Evolutionary conservation across 805 yeast genomes (phyloP), one percentile per base, ranked within the genome.

Genomic region (Wickerhamiella galacta): DNA sequence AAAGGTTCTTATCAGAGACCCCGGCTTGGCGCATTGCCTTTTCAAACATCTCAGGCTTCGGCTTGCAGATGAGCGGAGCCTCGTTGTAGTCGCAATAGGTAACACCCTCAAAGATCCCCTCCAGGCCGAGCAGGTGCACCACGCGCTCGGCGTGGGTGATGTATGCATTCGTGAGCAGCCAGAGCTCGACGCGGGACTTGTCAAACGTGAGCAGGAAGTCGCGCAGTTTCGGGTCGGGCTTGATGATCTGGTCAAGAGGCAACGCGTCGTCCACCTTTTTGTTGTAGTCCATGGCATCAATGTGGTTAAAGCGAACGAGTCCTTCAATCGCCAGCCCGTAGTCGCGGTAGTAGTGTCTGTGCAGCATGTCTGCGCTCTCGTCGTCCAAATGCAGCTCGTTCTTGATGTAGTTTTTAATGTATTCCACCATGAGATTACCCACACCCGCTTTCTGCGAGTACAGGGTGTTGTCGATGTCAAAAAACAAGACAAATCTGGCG

Each of bases 241-340:
- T 53, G 35, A 87, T 61, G n/a, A 83, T 75, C 32, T 68, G 60
- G 38, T 81, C 85, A 47, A 87, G 63, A 6, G 95, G 95, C 30
- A 87, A 61, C 1, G 95, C 74, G 51, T 87, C 98, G 56, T 87
- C 98, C 11, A 87, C 96, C 44, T 75, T 68, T 29, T 66, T 63
- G 54, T 87, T 87, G 57, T 87, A 87, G 43, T 80, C 90, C 54
- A 87, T 49, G 4, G 95, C 95, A 51, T 87, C 78, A 15, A 85
- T 78, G 41, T 72, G 70, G 43, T 70, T 69, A 44, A 58, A 57
- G 45, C 61, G 54, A 15, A 70, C 73, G 30, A 87, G 61, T 0
- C 98, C 98, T 54, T 87, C 94, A 32, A 87, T 70, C 0, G 96
- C 95, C 38, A 87, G 63, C 2, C 98, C 98, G 48, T 83, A 87